phyloP scores from a whole-genome alignment of 1,284 basidiomycete species.

The Cryptococcus jaspeensis region DNA sequence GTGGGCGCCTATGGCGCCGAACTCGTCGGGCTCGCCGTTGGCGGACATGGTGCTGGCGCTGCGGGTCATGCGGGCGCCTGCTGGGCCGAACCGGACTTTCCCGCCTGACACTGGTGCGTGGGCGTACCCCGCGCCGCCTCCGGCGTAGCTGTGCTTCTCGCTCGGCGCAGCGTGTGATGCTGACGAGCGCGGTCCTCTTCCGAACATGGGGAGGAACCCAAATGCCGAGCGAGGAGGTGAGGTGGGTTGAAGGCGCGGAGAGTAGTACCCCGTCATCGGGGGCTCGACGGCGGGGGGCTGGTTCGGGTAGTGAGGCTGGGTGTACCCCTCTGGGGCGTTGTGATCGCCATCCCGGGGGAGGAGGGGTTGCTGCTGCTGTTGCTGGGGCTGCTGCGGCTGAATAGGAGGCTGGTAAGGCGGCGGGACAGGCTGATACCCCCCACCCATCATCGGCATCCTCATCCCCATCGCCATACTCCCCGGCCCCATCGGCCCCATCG shows the following conservation, averaged over 20 bases:
- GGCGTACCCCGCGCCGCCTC: neutral
- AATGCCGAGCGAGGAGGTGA: constrained; percentile 4
- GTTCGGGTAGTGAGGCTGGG: neutral
- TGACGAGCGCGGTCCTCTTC: no score
- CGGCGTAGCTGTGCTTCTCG: no score
- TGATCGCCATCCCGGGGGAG: neutral
- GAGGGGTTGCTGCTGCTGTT: constrained; percentile 9
- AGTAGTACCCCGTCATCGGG: constrained; percentile 20
- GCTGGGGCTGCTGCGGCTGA: neutral
- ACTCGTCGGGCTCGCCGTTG: constrained; percentile 3
- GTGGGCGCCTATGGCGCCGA: neutral
- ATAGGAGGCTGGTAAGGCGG: constrained; percentile 22
- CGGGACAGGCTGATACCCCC: constrained; percentile 5
- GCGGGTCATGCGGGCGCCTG: neutral
- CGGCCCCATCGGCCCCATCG: constrained; percentile 7
- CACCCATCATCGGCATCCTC: constrained; percentile 6
- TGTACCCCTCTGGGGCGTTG: neutral
- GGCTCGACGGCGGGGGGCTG: constrained; percentile 8
- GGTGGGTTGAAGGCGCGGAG: constrained; percentile 16
- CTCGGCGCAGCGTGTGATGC: no score
- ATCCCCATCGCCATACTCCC: constrained; percentile 6
- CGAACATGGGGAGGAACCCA: neutral
- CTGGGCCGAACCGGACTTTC: constrained; percentile 3
- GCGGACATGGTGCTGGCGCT: no score
- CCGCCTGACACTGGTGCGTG: neutral